Percentiles rank a stretch among this genome's conserved stretches.
These are phyloP conservation scores for Aspergillus fructus DNA, from an alignment of 2,329 filamentous ascomycete genomes.

Conservation along the genomic window DNA sequence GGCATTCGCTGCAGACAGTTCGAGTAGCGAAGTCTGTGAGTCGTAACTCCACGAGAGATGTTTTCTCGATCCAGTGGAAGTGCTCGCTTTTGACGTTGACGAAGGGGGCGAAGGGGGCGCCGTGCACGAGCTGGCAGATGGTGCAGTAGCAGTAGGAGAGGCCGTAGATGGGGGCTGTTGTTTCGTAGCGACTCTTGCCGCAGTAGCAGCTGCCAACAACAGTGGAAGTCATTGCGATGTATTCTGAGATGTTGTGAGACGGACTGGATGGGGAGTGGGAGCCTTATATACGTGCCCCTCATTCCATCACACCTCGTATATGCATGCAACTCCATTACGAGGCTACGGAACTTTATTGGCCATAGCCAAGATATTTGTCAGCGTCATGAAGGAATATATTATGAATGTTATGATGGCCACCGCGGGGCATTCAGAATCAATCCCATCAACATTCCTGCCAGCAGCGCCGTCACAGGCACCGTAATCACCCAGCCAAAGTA, in stretches of 20 bases:
- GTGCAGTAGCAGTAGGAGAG: constrained; percentile 7
- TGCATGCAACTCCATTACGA: too few relatives aligned
- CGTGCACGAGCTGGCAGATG: constrained; percentile 4
- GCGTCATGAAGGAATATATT: not conserved
- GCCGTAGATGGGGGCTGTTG: constrained; percentile 1
- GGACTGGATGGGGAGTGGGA: too few relatives aligned
- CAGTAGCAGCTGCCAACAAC: constrained; percentile 3
- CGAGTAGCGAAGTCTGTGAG: not conserved
- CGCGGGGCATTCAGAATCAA: constrained; percentile 46
- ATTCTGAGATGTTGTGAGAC: too few relatives aligned
- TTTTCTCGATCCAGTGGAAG: not conserved
- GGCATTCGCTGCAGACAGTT: not conserved
- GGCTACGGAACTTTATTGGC: too few relatives aligned
- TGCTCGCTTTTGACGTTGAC: not conserved
- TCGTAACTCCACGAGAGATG: not conserved
- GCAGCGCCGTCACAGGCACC: constrained; percentile 42
- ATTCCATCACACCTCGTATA: too few relatives aligned
- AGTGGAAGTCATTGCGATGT: not conserved
- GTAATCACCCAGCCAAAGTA: constrained; percentile 48
- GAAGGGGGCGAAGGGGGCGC: constrained; percentile 2
- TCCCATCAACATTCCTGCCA: constrained; percentile 40
- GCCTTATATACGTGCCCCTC: too few relatives aligned
- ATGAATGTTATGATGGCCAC: constrained; percentile 8
- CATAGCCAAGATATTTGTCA: too few relatives aligned
- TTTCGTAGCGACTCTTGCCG: not conserved